Conservation (phyloP, 2,329 filamentous ascomycete species). For the Setomelanomma holmii region DNA sequence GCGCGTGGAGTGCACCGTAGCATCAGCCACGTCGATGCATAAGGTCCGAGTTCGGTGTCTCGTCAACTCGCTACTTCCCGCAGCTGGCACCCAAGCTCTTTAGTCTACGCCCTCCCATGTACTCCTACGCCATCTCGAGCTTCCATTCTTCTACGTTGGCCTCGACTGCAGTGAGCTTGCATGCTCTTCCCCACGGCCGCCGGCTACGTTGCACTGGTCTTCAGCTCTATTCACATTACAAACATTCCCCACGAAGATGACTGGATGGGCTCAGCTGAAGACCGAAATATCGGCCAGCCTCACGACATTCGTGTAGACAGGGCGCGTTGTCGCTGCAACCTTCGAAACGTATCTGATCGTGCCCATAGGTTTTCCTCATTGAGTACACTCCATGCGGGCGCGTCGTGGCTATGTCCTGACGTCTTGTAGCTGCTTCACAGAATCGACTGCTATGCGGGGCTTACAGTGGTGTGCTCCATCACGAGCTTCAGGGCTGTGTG, state of each 20-base stretch:
- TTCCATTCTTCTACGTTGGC: slow-evolving; percentile 1
- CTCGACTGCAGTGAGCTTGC: neutral
- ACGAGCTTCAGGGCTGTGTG: neutral
- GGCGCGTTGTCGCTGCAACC: neutral
- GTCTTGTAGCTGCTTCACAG: neutral
- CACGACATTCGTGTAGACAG: neutral
- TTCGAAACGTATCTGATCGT: neutral
- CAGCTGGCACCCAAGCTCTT: neutral
- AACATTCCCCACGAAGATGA: neutral
- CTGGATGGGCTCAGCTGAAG: slow-evolving; percentile 1
- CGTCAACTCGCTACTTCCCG: neutral
- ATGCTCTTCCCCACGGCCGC: neutral
- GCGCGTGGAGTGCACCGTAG: neutral
- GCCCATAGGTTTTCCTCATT: neutral
- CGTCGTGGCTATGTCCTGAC: neutral
- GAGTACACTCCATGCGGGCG: neutral
- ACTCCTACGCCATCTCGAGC: neutral
- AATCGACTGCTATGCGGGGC: neutral
- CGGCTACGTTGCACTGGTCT: slow-evolving; percentile 1
- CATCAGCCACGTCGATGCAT: neutral
- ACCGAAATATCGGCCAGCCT: slow-evolving; percentile 1
- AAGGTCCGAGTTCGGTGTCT: neutral
- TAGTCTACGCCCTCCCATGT: neutral
- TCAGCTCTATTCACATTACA: slow-evolving; percentile 3
- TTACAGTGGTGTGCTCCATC: neutral